A percentile compares a stretch with the other conserved stretches of the same genome.
Evolutionary conservation across 2,329 filamentous ascomycete genomes (phyloP).

Genomic region (Cercospora zeina): DNA sequence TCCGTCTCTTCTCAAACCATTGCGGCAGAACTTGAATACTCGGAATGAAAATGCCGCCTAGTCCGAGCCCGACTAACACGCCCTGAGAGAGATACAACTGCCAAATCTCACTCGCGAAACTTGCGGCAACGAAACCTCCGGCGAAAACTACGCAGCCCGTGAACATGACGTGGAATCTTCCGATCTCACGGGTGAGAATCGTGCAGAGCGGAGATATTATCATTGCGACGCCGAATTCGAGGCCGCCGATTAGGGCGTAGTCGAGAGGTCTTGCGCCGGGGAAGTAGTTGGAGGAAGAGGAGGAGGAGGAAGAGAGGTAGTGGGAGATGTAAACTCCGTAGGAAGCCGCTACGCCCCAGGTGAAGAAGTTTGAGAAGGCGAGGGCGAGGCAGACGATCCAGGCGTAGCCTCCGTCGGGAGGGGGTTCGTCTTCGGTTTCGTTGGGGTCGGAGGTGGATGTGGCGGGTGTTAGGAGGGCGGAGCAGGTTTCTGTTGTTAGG

Average conservation of each 20-base stretch:
- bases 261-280: slow-evolving; percentile 41
- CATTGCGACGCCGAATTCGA: slow-evolving; percentile 44
- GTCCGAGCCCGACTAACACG: slow-evolving; percentile 44
- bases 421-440: slow-evolving; percentile 7
- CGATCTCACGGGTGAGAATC: slow-evolving; percentile 33
- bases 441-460: not conserved
- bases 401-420: slow-evolving; percentile 43
- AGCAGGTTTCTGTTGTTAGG: slow-evolving; percentile 3
- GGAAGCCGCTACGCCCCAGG: slow-evolving; percentile 39
- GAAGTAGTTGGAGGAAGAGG: slow-evolving; percentile 32
- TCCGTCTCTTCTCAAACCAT: slow-evolving; percentile 46
- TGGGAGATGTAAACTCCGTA: slow-evolving; percentile 51
- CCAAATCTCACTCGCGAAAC: slow-evolving; percentile 44
- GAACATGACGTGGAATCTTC: slow-evolving; percentile 38
- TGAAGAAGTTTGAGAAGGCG: slow-evolving; percentile 38
- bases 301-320: slow-evolving; percentile 41
- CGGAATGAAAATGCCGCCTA: slow-evolving; percentile 47
- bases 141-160: slow-evolving; percentile 41
- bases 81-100: slow-evolving; percentile 48
- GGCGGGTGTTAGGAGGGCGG: not conserved
- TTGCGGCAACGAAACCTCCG: slow-evolving; percentile 42
- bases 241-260: slow-evolving; percentile 47
- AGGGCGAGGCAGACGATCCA: slow-evolving; percentile 40
- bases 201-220: slow-evolving; percentile 42
- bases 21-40: slow-evolving; percentile 44